Conservation (phyloP, 441 rosid genomes). For the Jatropha multifida region DNA sequence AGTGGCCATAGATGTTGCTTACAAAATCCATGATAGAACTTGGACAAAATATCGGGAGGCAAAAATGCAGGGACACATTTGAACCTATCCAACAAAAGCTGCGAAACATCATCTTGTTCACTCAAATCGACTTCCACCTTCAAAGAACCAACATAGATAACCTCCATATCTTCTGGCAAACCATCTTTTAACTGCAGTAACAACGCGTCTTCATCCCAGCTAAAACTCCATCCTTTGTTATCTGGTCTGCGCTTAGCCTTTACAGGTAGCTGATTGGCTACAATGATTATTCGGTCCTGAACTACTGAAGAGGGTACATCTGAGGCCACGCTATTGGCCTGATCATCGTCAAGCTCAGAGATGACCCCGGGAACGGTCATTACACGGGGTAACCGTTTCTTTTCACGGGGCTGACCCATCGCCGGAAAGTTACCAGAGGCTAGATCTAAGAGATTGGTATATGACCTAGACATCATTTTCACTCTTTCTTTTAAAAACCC, state of each 20-base stretch:
- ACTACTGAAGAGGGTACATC: constrained; percentile 60
- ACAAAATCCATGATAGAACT: constrained; percentile 75
- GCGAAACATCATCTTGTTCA: constrained; percentile 76
- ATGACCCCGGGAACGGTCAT: constrained; percentile 78
- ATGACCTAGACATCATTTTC: constrained; percentile 73
- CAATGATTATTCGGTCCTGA: constrained; percentile 69
- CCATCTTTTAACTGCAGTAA: constrained; percentile 69
- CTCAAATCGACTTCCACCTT: constrained; percentile 52
- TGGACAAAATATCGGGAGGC: constrained; percentile 61
- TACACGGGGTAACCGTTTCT: constrained; percentile 61
- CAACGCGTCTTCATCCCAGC: constrained; percentile 77
- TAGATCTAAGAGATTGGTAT: constrained; percentile 80
- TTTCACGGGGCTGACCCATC: constrained; percentile 57
- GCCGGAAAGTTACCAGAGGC: constrained; percentile 78
- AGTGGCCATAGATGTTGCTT: constrained; percentile 88
- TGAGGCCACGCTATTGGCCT: constrained; percentile 62
- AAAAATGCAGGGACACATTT: constrained; percentile 79
- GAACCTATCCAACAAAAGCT: constrained; percentile 66
- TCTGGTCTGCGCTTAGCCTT: constrained; percentile 81
- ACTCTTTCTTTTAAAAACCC: constrained; percentile 18
- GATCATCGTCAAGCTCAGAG: constrained; percentile 83
- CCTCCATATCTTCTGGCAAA: constrained; percentile 79
- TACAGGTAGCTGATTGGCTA: constrained; percentile 70
- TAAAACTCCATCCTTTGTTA: constrained; percentile 76
- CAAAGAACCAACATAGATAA: constrained; percentile 71